Percentiles rank a stretch among this genome's conserved stretches.
phyloP scores from a whole-genome alignment of 192 early-diverging fungal species.

The Backusella macrospora region DNA sequence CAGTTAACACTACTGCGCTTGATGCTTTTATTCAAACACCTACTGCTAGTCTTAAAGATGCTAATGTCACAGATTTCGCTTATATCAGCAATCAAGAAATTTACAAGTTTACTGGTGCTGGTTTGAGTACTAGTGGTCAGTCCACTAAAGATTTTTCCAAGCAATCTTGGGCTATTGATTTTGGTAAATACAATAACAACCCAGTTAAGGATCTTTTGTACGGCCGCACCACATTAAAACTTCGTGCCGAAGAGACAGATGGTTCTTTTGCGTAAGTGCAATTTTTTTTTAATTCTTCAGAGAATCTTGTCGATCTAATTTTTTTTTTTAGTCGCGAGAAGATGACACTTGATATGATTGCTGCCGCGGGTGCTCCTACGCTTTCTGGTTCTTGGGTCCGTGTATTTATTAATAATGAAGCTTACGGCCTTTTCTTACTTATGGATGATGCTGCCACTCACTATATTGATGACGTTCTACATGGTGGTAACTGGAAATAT shows the following conservation, averaged over 20 bases:
- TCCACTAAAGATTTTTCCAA: conserved; percentile 53
- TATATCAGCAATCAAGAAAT: conserved; percentile 45
- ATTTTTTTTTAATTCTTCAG: background rate
- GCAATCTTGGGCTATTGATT: conserved; percentile 50
- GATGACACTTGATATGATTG: conserved; percentile 43
- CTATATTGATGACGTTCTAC: conserved; percentile 29
- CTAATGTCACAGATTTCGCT: conserved; percentile 35
- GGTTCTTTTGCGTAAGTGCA: conserved; percentile 36
- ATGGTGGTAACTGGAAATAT: conserved; percentile 22
- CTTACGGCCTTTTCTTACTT: conserved; percentile 50
- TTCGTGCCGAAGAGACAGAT: conserved; percentile 51
- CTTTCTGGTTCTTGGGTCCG: conserved; percentile 48
- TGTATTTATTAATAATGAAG: conserved; percentile 47
- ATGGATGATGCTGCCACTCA: conserved; percentile 44
- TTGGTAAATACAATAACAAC: conserved; percentile 43
- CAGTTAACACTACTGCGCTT: conserved; percentile 34
- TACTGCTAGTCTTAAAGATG: conserved; percentile 22
- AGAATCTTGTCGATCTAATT: conserved; percentile 40
- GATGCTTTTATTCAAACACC: conserved; percentile 38
- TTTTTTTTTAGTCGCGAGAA: conserved; percentile 49
- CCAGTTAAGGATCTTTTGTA: conserved; percentile 20
- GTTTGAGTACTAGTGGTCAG: conserved; percentile 47
- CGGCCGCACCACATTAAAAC: conserved; percentile 47
- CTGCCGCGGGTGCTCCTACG: conserved; percentile 45
- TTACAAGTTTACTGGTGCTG: conserved; percentile 41